Conservation (phyloP, 2,329 filamentous ascomycete species). For the Nothophoma quercina region DNA sequence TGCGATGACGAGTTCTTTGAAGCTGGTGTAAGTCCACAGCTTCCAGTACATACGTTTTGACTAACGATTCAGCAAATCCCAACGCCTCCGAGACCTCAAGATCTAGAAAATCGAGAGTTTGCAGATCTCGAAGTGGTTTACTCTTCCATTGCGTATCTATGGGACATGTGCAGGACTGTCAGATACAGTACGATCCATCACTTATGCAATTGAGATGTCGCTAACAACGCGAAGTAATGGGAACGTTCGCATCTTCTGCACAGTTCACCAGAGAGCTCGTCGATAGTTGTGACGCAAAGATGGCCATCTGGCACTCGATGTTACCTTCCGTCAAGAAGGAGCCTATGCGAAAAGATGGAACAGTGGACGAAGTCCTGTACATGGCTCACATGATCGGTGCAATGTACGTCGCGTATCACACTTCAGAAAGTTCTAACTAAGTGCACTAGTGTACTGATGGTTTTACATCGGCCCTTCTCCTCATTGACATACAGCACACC, state of each 20-base stretch:
- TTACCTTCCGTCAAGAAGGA: constrained; percentile 76
- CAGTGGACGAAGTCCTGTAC: constrained; percentile 87
- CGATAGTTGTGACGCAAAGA: constrained; percentile 70
- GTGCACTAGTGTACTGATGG: constrained; percentile 33
- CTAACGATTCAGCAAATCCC: constrained; percentile 40
- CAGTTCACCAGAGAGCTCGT: constrained; percentile 60
- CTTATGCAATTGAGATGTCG: neutral
- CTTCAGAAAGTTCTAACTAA: neutral
- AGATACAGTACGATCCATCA: constrained; percentile 60
- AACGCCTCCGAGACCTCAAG: constrained; percentile 62
- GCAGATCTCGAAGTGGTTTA: constrained; percentile 73
- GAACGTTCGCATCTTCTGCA: constrained; percentile 38
- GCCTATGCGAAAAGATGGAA: constrained; percentile 71
- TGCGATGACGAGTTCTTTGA: constrained; percentile 79
- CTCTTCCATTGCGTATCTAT: constrained; percentile 83
- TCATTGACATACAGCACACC: constrained; percentile 40
- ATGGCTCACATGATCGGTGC: constrained; percentile 81
- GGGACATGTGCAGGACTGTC: constrained; percentile 75
- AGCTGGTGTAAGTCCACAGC: constrained; percentile 35
- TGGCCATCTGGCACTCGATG: constrained; percentile 78
- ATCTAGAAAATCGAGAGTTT: constrained; percentile 79
- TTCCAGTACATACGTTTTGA: neutral
- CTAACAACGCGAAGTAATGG: constrained; percentile 56
- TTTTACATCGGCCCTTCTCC: constrained; percentile 53
- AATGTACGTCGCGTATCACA: constrained; percentile 33